Conservation (phyloP, 1,284 basidiomycete genomes). For the Fomitiporia mediterranea region DNA sequence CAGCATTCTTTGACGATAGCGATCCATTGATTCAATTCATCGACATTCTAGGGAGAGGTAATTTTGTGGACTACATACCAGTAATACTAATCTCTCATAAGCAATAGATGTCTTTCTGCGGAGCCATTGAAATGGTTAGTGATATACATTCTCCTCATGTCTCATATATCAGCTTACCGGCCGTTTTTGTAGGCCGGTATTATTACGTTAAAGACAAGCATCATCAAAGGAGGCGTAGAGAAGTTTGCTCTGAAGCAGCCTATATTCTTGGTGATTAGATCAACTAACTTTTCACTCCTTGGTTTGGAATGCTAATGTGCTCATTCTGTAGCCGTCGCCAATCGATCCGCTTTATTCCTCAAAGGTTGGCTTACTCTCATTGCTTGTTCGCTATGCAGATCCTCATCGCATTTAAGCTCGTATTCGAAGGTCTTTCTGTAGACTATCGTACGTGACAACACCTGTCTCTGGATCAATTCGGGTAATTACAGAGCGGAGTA, state of each 20-base stretch:
- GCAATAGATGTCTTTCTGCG: constrained; percentile 61
- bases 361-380: constrained; percentile 38
- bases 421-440: constrained; percentile 73
- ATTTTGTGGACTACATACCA: neutral
- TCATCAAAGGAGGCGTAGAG: constrained; percentile 73
- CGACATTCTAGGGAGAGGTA: constrained; percentile 48
- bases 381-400: too few species aligned
- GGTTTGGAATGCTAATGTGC: neutral
- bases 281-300: neutral
- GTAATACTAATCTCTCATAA: neutral
- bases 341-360: constrained; percentile 70
- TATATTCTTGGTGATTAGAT: constrained; percentile 54
- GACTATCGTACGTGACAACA: constrained; percentile 53
- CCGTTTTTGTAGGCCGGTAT: constrained; percentile 54
- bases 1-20: neutral
- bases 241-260: constrained; percentile 73
- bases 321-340: constrained; percentile 53
- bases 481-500: constrained; percentile 24
- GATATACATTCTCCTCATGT: neutral
- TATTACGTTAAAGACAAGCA: constrained; percentile 66
- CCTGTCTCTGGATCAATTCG: too few species aligned
- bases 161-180: neutral
- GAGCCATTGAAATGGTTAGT: constrained; percentile 72
- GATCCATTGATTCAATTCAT: neutral
- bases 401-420: too few species aligned